These are phyloP conservation scores for Arachnomyces sp. DNA, from an alignment of 2,329 filamentous ascomycete genomes.

Conservation along the genomic window DNA sequence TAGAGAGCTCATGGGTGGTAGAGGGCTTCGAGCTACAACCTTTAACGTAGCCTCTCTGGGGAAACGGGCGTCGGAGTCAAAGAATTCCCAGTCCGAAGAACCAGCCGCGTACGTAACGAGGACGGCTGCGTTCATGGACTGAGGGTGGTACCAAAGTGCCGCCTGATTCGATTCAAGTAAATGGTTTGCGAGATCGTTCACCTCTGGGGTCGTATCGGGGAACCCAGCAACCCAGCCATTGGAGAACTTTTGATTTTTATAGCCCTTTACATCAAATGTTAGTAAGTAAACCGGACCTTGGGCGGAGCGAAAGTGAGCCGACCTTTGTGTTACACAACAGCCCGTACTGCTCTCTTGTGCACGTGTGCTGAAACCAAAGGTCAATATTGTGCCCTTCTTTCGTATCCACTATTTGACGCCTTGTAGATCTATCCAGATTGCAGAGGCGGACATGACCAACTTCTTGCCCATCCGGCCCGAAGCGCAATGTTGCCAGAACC, in stretches of 20 bases:
- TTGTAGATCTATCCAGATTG: constrained; percentile 13
- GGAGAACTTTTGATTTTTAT: constrained; percentile 13
- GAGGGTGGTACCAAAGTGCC: constrained; percentile 22
- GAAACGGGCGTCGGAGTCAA: constrained; percentile 10
- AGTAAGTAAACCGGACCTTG: no score
- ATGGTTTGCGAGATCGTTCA: constrained; percentile 21
- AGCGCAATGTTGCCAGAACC: constrained; percentile 21
- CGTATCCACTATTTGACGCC: constrained; percentile 12
- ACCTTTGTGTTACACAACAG: constrained; percentile 19
- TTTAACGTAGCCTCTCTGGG: constrained; percentile 4
- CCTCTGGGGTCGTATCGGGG: constrained; percentile 19
- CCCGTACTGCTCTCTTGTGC: constrained; percentile 21
- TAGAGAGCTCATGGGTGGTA: constrained; percentile 10
- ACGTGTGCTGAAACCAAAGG: constrained; percentile 27
- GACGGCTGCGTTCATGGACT: constrained; percentile 6
- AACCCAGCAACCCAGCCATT: constrained; percentile 30
- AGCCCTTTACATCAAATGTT: constrained; percentile 5
- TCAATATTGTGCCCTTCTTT: constrained; percentile 15
- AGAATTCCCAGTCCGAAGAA: constrained; percentile 20
- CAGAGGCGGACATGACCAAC: constrained; percentile 26
- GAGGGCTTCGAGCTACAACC: constrained; percentile 14
- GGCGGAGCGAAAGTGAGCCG: constrained; percentile 11
- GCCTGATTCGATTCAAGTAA: constrained; percentile 20
- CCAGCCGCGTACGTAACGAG: constrained; percentile 23
- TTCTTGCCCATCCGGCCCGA: constrained; percentile 20